Base-by-base conservation (phyloP, 257 asterid species). In the Capsicum baccatum region DNA sequence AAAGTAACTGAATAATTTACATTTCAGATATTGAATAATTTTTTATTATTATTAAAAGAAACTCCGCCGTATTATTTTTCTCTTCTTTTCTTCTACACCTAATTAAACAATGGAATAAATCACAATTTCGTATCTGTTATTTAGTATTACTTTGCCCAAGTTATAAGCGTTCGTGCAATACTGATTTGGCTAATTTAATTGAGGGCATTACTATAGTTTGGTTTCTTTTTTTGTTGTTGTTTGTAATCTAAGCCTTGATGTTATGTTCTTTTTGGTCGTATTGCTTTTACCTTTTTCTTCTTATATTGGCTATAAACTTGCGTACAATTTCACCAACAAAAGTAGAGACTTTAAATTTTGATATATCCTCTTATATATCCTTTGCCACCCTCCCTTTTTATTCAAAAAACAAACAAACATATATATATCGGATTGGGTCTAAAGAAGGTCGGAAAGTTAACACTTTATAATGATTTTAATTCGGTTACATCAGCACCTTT, bases 311-410 rank as follows among this genome's bases (percentile, higher is more conserved):
- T 21, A 33, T 76, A 73, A 73, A 73, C 80, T 73, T n/a, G 80
- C n/a, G 7, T 73, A 48, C 15, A 73, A 19, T 47, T 73, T 73
- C 59, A 73, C 42, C 80, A 48, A 73, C 80, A 11, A 73, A 73
- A 10, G n/a, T 19, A 73, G 16, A 62, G 14, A 48, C 5, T 26
- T 13, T 76, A 19, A 6, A 26, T 21, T 52, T 76, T 21, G 52
- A 26, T 52, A 26, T 33, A 13, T 10, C 81, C 48, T 21, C 21
- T 76, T 26, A 76, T 26, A 26, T 76, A 60, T 39, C 1, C 47
- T 39, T 39, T 39, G 42, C 48, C 3, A 0, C 57, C 10, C 2
- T 10, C 37, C 15, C 6, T 11, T 9, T 8, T 26, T 26, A 26
- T 26, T 26, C 33, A 1, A 26, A 26, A 26, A 26, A 26, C 1